phyloP scores from a whole-genome alignment of 257 asterid genomes.

The Capsicum pubescens region DNA sequence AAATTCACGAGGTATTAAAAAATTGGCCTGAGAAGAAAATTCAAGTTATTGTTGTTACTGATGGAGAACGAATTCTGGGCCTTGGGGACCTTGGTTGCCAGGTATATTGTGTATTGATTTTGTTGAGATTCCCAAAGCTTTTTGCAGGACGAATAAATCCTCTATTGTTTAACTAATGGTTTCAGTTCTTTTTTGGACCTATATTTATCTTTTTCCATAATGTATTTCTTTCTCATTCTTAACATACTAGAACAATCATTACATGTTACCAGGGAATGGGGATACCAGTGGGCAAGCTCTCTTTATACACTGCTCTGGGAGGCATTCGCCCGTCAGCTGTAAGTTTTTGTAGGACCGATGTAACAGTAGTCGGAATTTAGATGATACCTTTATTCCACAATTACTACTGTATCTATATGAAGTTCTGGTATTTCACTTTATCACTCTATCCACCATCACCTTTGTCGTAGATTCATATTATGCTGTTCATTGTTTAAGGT shows the following conservation, averaged over 20 bases:
- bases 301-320: conserved; percentile 91
- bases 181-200: background rate
- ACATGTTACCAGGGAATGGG: conserved; percentile 87
- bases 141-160: background rate
- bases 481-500: background rate
- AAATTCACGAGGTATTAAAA: conserved; percentile 87
- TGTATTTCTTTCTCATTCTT: background rate
- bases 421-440: conserved; percentile 11
- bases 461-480: conserved; percentile 2
- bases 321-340: conserved; percentile 91
- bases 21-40: conserved; percentile 98
- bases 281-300: conserved; percentile 91
- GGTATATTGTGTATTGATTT: conserved; percentile 45
- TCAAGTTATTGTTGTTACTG: conserved; percentile 97
- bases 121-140: background rate
- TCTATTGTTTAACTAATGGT: conserved; percentile 8
- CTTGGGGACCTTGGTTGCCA: conserved; percentile 99
- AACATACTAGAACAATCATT: conserved; percentile 30
- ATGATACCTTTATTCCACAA: background rate
- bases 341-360: conserved; percentile 26
- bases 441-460: conserved; percentile 14
- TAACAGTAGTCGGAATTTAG: background rate
- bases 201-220: background rate
- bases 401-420: background rate
- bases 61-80: conserved; percentile 96